Conservation (phyloP, 2,329 filamentous ascomycete genomes). For the Pestalotiopsis sp. region DNA sequence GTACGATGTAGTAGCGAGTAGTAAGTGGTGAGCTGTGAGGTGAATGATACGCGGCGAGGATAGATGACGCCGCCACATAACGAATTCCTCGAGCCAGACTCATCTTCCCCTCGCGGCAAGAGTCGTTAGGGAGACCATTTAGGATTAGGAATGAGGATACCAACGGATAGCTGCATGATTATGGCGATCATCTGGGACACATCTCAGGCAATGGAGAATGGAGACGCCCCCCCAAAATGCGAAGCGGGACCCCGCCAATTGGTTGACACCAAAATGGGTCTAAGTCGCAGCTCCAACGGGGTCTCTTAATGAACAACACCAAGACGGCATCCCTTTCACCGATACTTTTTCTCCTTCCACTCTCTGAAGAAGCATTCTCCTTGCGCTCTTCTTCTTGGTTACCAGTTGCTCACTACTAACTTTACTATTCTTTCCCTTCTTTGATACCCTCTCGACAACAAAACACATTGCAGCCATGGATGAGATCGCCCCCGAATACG, state of each 20-base stretch:
- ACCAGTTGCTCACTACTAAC: conserved; percentile 4
- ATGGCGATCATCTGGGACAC: conserved; percentile 11
- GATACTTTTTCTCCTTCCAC: conserved; percentile 26
- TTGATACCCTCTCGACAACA: background rate
- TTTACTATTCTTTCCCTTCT: conserved; percentile 15
- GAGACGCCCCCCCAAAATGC: conserved; percentile 24
- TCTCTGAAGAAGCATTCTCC: conserved; percentile 5
- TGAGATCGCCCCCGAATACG: conserved; percentile 97
- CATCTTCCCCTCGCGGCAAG: background rate
- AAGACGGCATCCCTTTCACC: conserved; percentile 27
- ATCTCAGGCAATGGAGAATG: conserved; percentile 10
- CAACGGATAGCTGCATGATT: conserved; percentile 2
- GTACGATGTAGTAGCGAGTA: background rate
- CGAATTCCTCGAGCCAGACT: too few species aligned
- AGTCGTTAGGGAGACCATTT: background rate
- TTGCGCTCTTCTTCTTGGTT: conserved; percentile 15
- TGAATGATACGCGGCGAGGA: too few species aligned
- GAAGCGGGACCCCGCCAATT: conserved; percentile 14
- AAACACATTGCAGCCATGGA: conserved; percentile 68
- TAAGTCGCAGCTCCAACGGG: conserved; percentile 29
- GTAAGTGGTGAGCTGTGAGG: too few species aligned
- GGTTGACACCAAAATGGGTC: conserved; percentile 13
- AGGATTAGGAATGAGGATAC: background rate
- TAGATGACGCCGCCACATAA: too few species aligned
- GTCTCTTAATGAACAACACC: conserved; percentile 22